Evolutionary conservation across 495 filamentous ascomycete genomes (phyloP).

Genomic region (Annulohypoxylon stygium): DNA sequence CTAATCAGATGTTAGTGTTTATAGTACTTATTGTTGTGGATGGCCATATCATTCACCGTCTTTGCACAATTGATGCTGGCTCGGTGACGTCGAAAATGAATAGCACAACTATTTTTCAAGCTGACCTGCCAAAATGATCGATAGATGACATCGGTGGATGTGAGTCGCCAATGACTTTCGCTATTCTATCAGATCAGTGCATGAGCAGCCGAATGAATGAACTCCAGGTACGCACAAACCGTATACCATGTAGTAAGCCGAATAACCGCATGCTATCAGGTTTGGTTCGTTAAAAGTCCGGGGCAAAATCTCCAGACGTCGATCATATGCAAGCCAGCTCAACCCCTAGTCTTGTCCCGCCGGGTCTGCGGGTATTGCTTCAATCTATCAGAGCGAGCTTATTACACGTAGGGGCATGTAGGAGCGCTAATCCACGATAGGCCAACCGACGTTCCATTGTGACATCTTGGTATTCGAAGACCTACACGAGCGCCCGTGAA

Average conservation of each 20-base stretch:
- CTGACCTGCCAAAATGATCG: background rate
- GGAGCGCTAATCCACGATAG: slow-evolving; percentile 23
- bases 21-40: background rate
- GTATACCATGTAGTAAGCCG: slow-evolving; percentile 24
- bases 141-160: background rate
- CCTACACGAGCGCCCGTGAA: slow-evolving; percentile 16
- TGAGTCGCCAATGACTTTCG: background rate
- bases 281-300: slow-evolving; percentile 18
- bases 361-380: slow-evolving; percentile 4
- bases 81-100: background rate
- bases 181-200: background rate
- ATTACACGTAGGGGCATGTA: slow-evolving; percentile 8
- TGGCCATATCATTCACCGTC: background rate
- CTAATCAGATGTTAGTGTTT: background rate
- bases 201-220: background rate
- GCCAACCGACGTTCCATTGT: slow-evolving; percentile 23
- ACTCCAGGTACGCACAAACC: background rate
- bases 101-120: background rate
- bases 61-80: background rate
- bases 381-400: slow-evolving; percentile 16
- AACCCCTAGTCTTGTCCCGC: slow-evolving; percentile 14
- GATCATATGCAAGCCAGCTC: slow-evolving; percentile 45
- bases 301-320: slow-evolving; percentile 30
- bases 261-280: slow-evolving; percentile 6
- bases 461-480: slow-evolving; percentile 19